These are phyloP conservation scores for Trichoderma simmonsii DNA, from an alignment of 2,329 filamentous ascomycete genomes.

Conservation along the genomic window DNA sequence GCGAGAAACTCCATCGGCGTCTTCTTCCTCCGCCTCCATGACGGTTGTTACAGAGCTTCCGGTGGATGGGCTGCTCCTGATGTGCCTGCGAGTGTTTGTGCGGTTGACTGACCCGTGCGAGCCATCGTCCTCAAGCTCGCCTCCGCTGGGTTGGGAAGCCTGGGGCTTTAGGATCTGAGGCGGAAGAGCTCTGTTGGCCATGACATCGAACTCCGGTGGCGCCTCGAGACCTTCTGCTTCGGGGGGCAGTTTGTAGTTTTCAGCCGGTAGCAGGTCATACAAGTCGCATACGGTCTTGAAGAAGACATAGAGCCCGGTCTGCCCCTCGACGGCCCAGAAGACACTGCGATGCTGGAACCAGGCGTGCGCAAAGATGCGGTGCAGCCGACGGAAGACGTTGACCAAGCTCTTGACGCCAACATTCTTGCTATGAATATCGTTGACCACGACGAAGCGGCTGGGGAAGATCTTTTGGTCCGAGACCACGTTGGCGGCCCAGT, in stretches of 20 bases:
- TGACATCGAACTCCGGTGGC: constrained; percentile 41
- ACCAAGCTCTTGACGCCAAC: constrained; percentile 77
- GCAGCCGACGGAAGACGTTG: constrained; percentile 91
- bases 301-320: constrained; percentile 90
- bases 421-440: constrained; percentile 57
- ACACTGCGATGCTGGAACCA: constrained; percentile 97
- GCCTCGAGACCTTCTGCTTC: constrained; percentile 84
- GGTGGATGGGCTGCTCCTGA: constrained; percentile 74
- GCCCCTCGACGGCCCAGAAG: constrained; percentile 89
- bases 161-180: constrained; percentile 38
- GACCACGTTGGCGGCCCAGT: constrained; percentile 94
- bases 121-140: constrained; percentile 45
- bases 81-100: constrained; percentile 78
- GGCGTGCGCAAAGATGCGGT: constrained; percentile 95
- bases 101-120: constrained; percentile 48
- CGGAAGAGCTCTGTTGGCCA: constrained; percentile 26
- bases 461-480: constrained; percentile 95
- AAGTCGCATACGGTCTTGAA: constrained; percentile 97
- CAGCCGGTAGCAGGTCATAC: constrained; percentile 83
- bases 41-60: constrained; percentile 78
- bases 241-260: constrained; percentile 92
- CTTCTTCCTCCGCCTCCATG: constrained; percentile 78
- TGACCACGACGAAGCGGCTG: constrained; percentile 65
- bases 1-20: constrained; percentile 46
- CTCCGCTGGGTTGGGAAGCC: constrained; percentile 28